phyloP scores from a whole-genome alignment of 2,329 filamentous ascomycete genomes.

The Zasmidium cellare region DNA sequence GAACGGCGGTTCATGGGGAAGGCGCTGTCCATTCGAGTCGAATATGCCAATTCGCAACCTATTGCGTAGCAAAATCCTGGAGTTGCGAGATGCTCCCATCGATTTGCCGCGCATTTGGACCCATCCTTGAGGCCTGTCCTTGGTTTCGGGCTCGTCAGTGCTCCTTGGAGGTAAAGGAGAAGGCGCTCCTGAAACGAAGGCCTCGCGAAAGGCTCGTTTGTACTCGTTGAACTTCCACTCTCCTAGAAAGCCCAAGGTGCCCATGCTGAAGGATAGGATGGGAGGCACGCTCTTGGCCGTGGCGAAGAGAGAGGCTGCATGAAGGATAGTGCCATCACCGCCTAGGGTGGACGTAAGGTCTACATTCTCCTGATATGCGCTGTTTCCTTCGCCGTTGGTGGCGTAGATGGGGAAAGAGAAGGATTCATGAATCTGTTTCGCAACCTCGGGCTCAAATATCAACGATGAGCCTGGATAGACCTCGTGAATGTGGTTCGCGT shows the following conservation, averaged over 20 bases:
- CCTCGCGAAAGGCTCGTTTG: conserved; percentile 87
- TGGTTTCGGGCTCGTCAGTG: conserved; percentile 23
- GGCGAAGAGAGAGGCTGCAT: conserved; percentile 83
- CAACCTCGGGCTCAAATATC: conserved; percentile 77
- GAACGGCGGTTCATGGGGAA: conserved; percentile 36
- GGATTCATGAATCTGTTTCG: conserved; percentile 66
- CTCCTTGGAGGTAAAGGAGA: conserved; percentile 20
- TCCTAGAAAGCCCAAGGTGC: conserved; percentile 88
- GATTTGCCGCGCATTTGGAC: conserved; percentile 74
- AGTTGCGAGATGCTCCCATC: conserved; percentile 71
- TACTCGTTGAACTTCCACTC: conserved; percentile 96
- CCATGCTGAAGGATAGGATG: conserved; percentile 94
- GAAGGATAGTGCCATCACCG: conserved; percentile 87
- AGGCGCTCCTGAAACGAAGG: conserved; percentile 76
- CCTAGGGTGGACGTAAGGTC: conserved; percentile 89
- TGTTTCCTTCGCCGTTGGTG: conserved; percentile 40
- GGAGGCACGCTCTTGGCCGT: conserved; percentile 80
- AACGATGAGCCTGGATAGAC: conserved; percentile 81
- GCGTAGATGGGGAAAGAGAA: conserved; percentile 74
- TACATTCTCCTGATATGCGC: conserved; percentile 71
- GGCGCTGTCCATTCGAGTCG: conserved; percentile 62
- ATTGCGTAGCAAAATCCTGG: conserved; percentile 82
- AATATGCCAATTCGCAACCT: conserved; percentile 84
- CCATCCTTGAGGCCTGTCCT: conserved; percentile 55
- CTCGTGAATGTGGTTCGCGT: conserved; percentile 67